Base-by-base conservation (phyloP, 768 basidiomycete species). In the Leccinum aurantiacum region DNA sequence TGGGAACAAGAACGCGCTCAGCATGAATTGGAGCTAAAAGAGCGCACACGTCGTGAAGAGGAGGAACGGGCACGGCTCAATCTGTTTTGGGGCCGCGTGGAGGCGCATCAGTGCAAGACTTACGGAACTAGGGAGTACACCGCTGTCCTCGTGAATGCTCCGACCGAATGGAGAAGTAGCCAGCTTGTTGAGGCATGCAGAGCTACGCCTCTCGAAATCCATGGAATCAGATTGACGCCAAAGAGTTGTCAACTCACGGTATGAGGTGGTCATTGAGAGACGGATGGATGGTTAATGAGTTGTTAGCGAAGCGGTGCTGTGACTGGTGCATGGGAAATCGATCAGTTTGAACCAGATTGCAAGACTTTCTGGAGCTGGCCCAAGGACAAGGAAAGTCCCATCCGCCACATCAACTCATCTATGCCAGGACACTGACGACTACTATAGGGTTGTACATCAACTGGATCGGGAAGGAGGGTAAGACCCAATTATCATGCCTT, bases 261-360 rank as follows among this genome's bases (percentile, higher is more conserved):
- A 38, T 1, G 62, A 17, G 22, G 44, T 35, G 4, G 1, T 19
- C 1, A 41, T 15, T 19, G 13, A 8, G 14, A 2, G 35, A 29
- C 17, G 9, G 6, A 6, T 27, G 2, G 15, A 6, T 25, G 15
- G 54, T 33, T 60, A 33, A 67, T 8, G 8, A 38, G 11, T 44
- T 11, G 27, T 24, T 17, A 69, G 68, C 64, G 67, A 41, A 52
- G 62, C 54, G 59, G 69, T 5, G 50, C 38, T 14, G 61, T 69
- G 6, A 24, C 67, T 8, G 74, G 75, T 9, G 58, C 56, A 35
- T 76, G 70, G 69, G 62, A 56, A 6, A 54, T 72, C 13, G 59
- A 70, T 51, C 66, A 64, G 44, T 58, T 65, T 13, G 74, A 76
- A 58, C 65, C 75, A 1, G 65, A 65, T 17, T 76, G 75, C 49